These are phyloP conservation scores for Scedosporium minutisporum DNA, from an alignment of 2,329 filamentous ascomycete genomes.

Conservation along the genomic window DNA sequence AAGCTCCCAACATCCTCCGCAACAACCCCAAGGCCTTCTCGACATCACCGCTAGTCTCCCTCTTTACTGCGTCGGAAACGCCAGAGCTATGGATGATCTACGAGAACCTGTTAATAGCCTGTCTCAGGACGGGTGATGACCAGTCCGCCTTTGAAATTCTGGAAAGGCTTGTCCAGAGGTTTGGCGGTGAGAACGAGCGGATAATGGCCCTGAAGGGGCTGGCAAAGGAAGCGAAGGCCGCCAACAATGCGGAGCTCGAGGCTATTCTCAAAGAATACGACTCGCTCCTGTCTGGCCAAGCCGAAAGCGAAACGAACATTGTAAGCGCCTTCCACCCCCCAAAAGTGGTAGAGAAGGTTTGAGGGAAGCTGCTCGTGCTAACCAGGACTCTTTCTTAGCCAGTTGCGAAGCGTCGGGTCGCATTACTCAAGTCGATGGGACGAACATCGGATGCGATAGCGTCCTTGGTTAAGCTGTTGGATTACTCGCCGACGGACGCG, in stretches of 20 bases:
- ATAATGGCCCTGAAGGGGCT: conserved; percentile 76
- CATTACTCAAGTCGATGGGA: conserved; percentile 66
- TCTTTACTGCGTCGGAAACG: conserved; percentile 54
- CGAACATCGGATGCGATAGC: conserved; percentile 63
- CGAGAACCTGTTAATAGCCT: conserved; percentile 79
- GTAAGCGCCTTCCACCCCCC: conserved; percentile 35
- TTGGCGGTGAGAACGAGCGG: conserved; percentile 75
- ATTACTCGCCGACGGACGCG: conserved; percentile 78
- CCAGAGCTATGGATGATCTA: conserved; percentile 75
- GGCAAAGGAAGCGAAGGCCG: conserved; percentile 72
- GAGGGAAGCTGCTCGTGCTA: background rate
- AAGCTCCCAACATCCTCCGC: conserved; percentile 46
- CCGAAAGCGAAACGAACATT: conserved; percentile 66
- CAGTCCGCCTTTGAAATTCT: conserved; percentile 66
- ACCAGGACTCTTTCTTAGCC: conserved; percentile 40
- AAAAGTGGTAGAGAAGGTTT: background rate
- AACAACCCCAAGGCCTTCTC: conserved; percentile 45
- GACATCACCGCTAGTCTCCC: conserved; percentile 40
- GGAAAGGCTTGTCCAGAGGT: conserved; percentile 65
- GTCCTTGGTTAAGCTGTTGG: conserved; percentile 64
- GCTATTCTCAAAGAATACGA: conserved; percentile 70
- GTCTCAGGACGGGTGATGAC: conserved; percentile 76
- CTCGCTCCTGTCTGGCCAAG: conserved; percentile 43
- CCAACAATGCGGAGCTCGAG: conserved; percentile 54
- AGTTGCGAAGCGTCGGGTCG: conserved; percentile 74